phyloP scores from a whole-genome alignment of 805 yeast genomes.

The Saturnispora besseyi region DNA sequence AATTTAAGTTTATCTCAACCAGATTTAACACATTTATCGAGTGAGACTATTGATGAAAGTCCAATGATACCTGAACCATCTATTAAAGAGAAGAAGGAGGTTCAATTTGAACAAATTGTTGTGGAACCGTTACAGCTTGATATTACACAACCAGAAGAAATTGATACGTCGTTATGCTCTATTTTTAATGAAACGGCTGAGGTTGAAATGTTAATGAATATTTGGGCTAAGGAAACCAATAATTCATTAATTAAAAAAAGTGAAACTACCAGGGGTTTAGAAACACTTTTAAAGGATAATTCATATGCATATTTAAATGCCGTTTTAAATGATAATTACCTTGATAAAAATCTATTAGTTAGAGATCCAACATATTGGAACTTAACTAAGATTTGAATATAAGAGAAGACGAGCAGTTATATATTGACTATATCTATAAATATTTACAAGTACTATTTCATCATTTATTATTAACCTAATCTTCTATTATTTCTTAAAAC shows the following conservation, averaged over 20 bases:
- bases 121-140: not conserved
- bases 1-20: not conserved
- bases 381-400: not conserved
- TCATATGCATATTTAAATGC: conserved; percentile 39
- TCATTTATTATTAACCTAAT: conserved; percentile 17
- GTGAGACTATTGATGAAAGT: conserved; percentile 1
- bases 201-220: conserved; percentile 5
- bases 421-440: not conserved
- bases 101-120: not conserved
- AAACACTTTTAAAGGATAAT: conserved; percentile 7
- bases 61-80: not conserved
- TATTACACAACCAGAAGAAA: not conserved
- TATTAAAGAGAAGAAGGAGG: not conserved
- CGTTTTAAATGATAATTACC: conserved; percentile 21
- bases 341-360: not conserved
- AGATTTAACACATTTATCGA: not conserved
- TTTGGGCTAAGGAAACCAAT: not conserved
- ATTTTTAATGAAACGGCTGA: conserved; percentile 16
- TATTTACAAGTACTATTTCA: not conserved
- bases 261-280: not conserved
- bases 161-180: conserved; percentile 21
- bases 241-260: not conserved
- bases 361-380: conserved; percentile 9
- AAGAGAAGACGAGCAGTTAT: not conserved
- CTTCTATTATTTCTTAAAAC: conserved; percentile 47